Base-by-base conservation (phyloP, 2,329 filamentous ascomycete genomes). In the Aureobasidium sp. region DNA sequence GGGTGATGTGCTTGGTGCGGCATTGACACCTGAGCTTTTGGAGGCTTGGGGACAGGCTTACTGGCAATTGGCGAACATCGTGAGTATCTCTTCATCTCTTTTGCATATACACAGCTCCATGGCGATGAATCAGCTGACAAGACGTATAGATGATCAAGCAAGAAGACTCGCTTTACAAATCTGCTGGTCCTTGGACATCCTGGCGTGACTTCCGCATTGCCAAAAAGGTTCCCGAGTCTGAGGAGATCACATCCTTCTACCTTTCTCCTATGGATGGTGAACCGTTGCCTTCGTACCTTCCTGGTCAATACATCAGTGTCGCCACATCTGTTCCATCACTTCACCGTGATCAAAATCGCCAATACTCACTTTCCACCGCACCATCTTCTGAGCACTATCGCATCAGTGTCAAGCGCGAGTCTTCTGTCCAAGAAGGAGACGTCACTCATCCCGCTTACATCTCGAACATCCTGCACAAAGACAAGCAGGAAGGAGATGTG, bases 1-100 rank as follows among this genome's bases (percentile, higher is more conserved):
- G 75, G 80, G 78, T 27, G 78, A 84, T 47, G 83, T 91, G 0
- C 81, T 92, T 1, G 87, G 87, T 4, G 79, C 81, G 0, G 87
- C 82, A 26, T 84, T 88, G 75, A 90, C 87, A 0, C 76, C 81
- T 0, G 82, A 86, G 24, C 80, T 88, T 34, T 79, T 83, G 59
- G 79, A 83, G 13, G 88, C 88, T 9, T 92, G 88, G 88, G 81
- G 75, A 6, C 83, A 84, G 57, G 88, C 88, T 1, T 92, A 91
- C 75, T 86, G 83, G 81, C 80, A 90, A 68, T 82, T 92, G 27
- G 88, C 88, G 29, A 81, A 86, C 71, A 83, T 91, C 3, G 60
- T 62, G 15, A 44, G 60, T 24, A 36, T 6, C 12, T 53, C 20
- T 10, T 15, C 1, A 44, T 8, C 1, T 32, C 8, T 20, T 20